These are phyloP conservation scores for Aspergillus floridensis DNA, from an alignment of 2,329 filamentous ascomycete species.

Conservation along the genomic window DNA sequence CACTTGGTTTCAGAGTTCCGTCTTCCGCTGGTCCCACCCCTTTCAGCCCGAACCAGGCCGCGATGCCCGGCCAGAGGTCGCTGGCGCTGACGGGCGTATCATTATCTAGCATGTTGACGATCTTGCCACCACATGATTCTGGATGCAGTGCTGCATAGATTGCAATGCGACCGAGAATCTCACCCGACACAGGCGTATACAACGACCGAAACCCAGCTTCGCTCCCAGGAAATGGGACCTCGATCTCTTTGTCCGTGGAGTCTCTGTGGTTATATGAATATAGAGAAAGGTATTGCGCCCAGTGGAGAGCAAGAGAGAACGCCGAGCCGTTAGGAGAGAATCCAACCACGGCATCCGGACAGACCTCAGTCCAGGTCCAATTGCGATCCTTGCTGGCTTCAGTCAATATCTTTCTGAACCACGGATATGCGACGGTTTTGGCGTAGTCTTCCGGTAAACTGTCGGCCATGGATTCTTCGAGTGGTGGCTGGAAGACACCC, in stretches of 20 bases:
- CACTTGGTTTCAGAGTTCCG: slow-evolving; percentile 12
- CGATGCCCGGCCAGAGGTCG: slow-evolving; percentile 28
- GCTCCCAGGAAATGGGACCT: not conserved
- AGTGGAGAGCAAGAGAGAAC: slow-evolving; percentile 29
- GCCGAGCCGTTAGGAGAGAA: slow-evolving; percentile 31
- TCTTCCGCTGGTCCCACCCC: slow-evolving; percentile 21
- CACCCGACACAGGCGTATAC: slow-evolving; percentile 29
- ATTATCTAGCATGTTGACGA: slow-evolving; percentile 31
- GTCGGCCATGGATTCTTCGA: slow-evolving; percentile 30
- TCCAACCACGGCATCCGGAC: slow-evolving; percentile 31
- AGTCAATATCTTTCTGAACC: slow-evolving; percentile 22
- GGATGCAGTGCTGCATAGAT: slow-evolving; percentile 30
- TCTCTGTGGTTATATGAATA: slow-evolving; percentile 25
- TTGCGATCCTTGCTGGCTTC: slow-evolving; percentile 22
- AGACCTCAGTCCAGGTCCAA: slow-evolving; percentile 40
- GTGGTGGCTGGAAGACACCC: slow-evolving; percentile 30
- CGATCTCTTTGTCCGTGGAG: too few relatives aligned
- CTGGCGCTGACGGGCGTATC: slow-evolving; percentile 23
- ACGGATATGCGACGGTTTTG: slow-evolving; percentile 32
- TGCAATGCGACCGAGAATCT: slow-evolving; percentile 25
- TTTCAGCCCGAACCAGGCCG: slow-evolving; percentile 30
- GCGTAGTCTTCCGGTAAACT: slow-evolving; percentile 27
- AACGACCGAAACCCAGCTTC: slow-evolving; percentile 17
- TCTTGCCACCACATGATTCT: slow-evolving; percentile 19
- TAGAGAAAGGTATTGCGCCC: slow-evolving; percentile 31